Base-by-base conservation (phyloP, 139 green algal genomes). In the Picochlorum sp. region DNA sequence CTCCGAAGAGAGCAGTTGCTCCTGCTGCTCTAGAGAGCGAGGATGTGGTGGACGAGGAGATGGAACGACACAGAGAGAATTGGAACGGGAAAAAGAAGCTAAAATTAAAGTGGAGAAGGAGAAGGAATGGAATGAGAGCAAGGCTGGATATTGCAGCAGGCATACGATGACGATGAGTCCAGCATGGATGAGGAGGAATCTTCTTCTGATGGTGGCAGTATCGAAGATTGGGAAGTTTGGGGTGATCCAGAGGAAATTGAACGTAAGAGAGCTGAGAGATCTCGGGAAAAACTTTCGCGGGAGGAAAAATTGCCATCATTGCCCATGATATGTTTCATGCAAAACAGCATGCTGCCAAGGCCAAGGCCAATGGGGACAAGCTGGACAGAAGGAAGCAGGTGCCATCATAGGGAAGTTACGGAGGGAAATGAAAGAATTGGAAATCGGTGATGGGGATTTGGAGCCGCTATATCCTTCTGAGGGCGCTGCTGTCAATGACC, bases 161-260 rank as follows among this genome's bases (percentile, higher is more conserved):
- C 49, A 24, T 60, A 52, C 21, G 58, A 32, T 2, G 66, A 60
- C 10, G 70, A 75, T 13, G 68, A 78, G 28, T 62, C 44, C n/a
- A 15, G 49, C 65, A n/a, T 57, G 57, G 65, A 56, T 49, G 32
- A 28, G 41, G 1, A 20, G 15, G 14, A 14, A 3, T 21, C 30
- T 14, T 49, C 38, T 3, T 11, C 20, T 13, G 41, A 20, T 55
- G 16, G 24, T 52, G 51, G 26, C 41, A 57, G 47, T 45, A 74
- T 86, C 14, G 87, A 92, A 38, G 83, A 92, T 67, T 94, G 83
- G 84, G 83, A 96, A 76, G 5, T 95, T 57, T 94, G 83, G 83
- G 85, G 73, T 2, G 88, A 94, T 58, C 80, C 81, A 2, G 57
- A 76, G 11, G 86, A 92, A 69, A 75, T 91, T 11, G 74, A 82